phyloP scores from a whole-genome alignment of 208 protist genomes.

The Crithidia sp. region DNA sequence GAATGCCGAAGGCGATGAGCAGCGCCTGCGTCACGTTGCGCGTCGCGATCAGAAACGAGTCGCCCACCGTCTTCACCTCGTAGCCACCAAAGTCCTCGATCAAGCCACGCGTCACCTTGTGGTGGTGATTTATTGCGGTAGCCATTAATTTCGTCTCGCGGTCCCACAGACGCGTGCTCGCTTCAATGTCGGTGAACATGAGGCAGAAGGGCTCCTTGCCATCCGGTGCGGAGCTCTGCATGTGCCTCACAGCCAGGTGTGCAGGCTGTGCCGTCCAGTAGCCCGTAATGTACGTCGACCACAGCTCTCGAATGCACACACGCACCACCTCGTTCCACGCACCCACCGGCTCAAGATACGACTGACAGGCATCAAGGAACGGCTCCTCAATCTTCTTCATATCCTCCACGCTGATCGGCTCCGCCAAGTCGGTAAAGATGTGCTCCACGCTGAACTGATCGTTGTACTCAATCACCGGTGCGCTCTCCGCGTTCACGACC shows the following conservation, averaged over 20 bases:
- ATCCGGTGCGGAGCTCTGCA: conserved; percentile 5
- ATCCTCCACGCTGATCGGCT: conserved; percentile 27
- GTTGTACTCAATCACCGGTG: conserved; percentile 17
- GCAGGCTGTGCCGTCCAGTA: conserved; percentile 9
- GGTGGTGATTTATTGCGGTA: conserved; percentile 39
- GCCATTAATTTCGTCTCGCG: conserved; percentile 42
- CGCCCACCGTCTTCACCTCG: conserved; percentile 69
- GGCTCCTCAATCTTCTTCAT: conserved; percentile 59
- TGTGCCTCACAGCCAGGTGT: not conserved
- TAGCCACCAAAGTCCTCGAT: conserved; percentile 51
- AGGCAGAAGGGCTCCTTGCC: conserved; percentile 27
- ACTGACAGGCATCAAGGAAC: conserved; percentile 64
- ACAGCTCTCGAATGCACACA: conserved; percentile 11
- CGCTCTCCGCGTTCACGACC: conserved; percentile 17
- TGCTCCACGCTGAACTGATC: conserved; percentile 53
- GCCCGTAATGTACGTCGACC: conserved; percentile 8
- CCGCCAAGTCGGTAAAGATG: conserved; percentile 32
- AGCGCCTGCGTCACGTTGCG: conserved; percentile 4
- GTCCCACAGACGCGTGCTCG: conserved; percentile 60
- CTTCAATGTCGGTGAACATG: conserved; percentile 67
- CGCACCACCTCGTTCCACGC: conserved; percentile 28
- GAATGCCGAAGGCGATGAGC: conserved; percentile 22
- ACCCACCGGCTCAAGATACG: conserved; percentile 28
- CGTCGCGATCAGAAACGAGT: conserved; percentile 66
- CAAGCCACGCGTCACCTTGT: conserved; percentile 47